phyloP scores from a whole-genome alignment of 2,329 filamentous ascomycete genomes.

The Coniochaeta prunicola region DNA sequence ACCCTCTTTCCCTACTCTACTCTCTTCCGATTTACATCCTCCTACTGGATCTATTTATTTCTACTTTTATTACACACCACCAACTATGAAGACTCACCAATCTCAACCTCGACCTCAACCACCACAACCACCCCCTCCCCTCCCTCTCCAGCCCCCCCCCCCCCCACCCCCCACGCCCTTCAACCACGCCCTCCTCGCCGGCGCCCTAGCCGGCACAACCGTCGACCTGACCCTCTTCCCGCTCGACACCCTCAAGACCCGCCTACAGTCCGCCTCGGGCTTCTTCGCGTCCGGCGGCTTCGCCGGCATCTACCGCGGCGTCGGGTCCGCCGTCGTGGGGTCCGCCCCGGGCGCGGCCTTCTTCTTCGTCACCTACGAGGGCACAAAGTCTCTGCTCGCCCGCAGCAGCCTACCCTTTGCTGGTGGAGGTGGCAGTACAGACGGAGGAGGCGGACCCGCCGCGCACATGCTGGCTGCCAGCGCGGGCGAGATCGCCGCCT shows the following conservation, averaged over 20 bases:
- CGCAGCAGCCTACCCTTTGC: not conserved
- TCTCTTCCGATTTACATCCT: no score
- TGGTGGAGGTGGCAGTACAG: constrained; percentile 9
- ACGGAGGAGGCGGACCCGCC: constrained; percentile 17
- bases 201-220: constrained; percentile 86
- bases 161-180: constrained; percentile 32
- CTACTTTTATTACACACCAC: no score
- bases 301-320: constrained; percentile 84
- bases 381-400: constrained; percentile 52
- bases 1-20: no score
- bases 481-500: constrained; percentile 85
- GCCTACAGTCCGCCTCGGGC: constrained; percentile 74
- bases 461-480: constrained; percentile 81
- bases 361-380: constrained; percentile 95
- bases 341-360: constrained; percentile 90
- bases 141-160: not conserved
- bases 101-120: not conserved
- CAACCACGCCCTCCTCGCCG: constrained; percentile 63
- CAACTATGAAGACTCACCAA: not conserved
- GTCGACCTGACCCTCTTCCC: constrained; percentile 96
- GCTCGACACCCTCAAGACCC: constrained; percentile 97
- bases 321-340: constrained; percentile 82
- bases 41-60: no score
- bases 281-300: constrained; percentile 84
- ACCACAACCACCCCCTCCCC: not conserved